Evolutionary conservation across 192 early-diverging fungal species (phyloP), one percentile per base, ranked within the genome.

Genomic region (Thamnidium elegans): DNA sequence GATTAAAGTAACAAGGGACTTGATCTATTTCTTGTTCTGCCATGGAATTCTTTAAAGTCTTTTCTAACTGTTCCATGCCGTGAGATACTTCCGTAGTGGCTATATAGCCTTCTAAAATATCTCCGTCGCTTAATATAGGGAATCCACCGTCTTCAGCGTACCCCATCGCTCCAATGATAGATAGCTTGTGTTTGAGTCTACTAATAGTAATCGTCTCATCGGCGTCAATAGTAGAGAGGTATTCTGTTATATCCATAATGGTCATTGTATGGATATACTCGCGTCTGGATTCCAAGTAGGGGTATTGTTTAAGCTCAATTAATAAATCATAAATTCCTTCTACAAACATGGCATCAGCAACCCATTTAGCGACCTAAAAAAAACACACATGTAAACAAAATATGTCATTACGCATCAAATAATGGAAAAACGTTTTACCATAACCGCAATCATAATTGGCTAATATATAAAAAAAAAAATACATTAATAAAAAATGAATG

Each of bases 21-120:
- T 55, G 34, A 15, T 58, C 32, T 3, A 58, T 43, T 32, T 66
- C 50, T 13, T 56, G 55, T 20, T 66, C 65, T 21, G 46, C 55
- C 42, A 65, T 55, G 13, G 43, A 21, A 5, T 43, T 20, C 19
- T 56, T 65, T 3, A 65, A 21, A 4, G 53, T 44, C 4, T 55
- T 55, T 47, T 45, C 67, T 10, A 76, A 30, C 9, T 63, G 81
- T 44, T 83, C 72, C 32, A 89, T 66, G 1, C 89, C 92, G 73
- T 91, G 88, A 34, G 86, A 79, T 19, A 96, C 67, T 69, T 96
- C 94, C 9, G 82, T 83, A 20, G 87, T 87, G 1, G 92, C 92
- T 52, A 91, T 89, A 67, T 89, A 96, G 7, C 94, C 94, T 26
- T 89, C 81, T 20, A 94, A 68, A 0, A 86, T 69, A 7, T 76